These are phyloP conservation scores for Lolium rigidum DNA, from an alignment of 176 grass and related monocot genomes.

Conservation along the genomic window DNA sequence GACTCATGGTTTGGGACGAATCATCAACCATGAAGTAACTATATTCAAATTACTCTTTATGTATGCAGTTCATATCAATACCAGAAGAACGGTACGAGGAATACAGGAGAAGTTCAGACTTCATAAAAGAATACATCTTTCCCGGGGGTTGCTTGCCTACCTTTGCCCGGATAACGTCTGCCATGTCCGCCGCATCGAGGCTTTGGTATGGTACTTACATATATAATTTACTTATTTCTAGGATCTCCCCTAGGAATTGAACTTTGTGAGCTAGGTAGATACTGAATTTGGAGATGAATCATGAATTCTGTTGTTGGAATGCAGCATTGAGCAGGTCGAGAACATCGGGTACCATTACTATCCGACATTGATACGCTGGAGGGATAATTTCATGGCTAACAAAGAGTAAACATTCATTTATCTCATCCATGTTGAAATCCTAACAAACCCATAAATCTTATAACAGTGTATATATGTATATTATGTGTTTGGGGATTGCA, in stretches of 20 bases:
- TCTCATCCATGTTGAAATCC: background rate
- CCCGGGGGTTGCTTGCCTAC: constrained; percentile 72
- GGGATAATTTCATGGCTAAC: constrained; percentile 53
- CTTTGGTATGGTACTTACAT: constrained; percentile 46
- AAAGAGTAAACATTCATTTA: constrained; percentile 44
- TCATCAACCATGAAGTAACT: background rate
- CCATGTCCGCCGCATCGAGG: constrained; percentile 58
- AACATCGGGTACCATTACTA: constrained; percentile 75
- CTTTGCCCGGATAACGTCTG: constrained; percentile 60
- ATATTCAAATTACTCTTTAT: background rate
- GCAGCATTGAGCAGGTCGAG: constrained; percentile 68
- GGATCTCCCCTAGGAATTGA: background rate
- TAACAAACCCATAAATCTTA: background rate
- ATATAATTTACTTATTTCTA: background rate
- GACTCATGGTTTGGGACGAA: background rate
- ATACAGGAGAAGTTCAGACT: constrained; percentile 71
- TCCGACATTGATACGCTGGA: constrained; percentile 63
- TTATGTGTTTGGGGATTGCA: constrained; percentile 21
- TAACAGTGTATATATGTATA: background rate
- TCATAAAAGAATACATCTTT: constrained; percentile 81
- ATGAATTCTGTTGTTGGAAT: background rate
- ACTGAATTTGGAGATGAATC: background rate
- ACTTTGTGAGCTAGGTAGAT: background rate
- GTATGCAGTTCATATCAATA: constrained; percentile 63
- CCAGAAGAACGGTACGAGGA: constrained; percentile 73